These are phyloP conservation scores for Trypanosoma avium DNA, from an alignment of 208 protist species.

Conservation along the genomic window DNA sequence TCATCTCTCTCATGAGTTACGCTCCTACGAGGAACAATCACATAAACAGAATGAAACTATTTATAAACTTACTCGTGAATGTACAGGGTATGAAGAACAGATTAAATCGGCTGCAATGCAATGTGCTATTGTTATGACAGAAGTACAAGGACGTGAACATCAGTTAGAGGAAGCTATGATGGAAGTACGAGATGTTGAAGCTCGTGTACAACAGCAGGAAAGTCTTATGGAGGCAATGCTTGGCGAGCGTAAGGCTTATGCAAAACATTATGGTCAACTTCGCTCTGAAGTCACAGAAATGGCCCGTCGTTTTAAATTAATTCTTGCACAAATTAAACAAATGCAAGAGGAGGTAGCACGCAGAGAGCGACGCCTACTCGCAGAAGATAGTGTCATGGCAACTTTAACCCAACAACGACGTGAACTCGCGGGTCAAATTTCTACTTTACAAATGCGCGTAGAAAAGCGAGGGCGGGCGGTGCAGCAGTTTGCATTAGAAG, in stretches of 20 bases:
- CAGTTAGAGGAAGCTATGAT: conserved; percentile 86
- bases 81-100: conserved; percentile 75
- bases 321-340: conserved; percentile 93
- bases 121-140: conserved; percentile 83
- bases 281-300: conserved; percentile 94
- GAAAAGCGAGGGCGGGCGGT: conserved; percentile 45
- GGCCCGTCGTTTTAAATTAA: conserved; percentile 92
- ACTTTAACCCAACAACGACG: conserved; percentile 51
- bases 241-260: conserved; percentile 95
- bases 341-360: conserved; percentile 94
- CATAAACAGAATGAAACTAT: conserved; percentile 85
- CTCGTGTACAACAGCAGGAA: conserved; percentile 65
- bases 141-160: conserved; percentile 83
- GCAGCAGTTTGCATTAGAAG: conserved; percentile 65
- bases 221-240: conserved; percentile 91
- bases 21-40: conserved; percentile 80
- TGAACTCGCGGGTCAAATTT: conserved; percentile 49
- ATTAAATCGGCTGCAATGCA: conserved; percentile 58
- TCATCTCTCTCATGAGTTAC: conserved; percentile 89
- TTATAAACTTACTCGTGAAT: conserved; percentile 89
- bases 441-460: conserved; percentile 30
- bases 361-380: conserved; percentile 47
- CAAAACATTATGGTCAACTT: conserved; percentile 94
- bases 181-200: conserved; percentile 66
- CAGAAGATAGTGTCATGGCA: conserved; percentile 45